These are phyloP conservation scores for Candida maltosa DNA, from an alignment of 805 yeast species.

Conservation along the genomic window DNA sequence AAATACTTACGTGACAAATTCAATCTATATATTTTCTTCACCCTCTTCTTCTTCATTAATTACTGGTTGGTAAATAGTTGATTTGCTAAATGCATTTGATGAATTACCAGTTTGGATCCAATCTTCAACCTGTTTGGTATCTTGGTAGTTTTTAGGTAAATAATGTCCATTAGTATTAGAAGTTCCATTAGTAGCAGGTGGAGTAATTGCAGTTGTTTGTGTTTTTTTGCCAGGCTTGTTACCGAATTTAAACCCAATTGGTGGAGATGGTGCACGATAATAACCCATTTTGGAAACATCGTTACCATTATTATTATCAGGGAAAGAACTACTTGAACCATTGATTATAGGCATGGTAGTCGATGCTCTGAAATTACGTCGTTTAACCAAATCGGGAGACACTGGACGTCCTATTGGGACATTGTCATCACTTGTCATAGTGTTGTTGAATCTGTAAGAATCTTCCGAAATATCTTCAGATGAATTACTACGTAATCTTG, in stretches of 20 bases:
- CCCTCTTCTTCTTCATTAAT: slow-evolving; percentile 13
- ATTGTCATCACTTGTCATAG: not conserved
- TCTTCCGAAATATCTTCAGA: slow-evolving; percentile 23
- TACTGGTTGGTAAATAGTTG: slow-evolving; percentile 10
- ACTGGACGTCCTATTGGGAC: slow-evolving; percentile 3
- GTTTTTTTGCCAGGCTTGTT: not conserved
- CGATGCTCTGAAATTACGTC: not conserved
- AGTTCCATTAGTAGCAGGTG: not conserved
- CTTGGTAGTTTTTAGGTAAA: slow-evolving; percentile 7
- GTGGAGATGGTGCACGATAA: slow-evolving; percentile 9
- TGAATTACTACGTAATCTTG: slow-evolving; percentile 35
- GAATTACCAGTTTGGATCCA: slow-evolving; percentile 6
- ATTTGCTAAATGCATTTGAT: not conserved
- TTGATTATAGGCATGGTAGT: not conserved
- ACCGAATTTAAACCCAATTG: slow-evolving; percentile 7
- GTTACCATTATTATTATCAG: not conserved
- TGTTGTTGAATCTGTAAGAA: no score
- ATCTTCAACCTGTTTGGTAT: slow-evolving; percentile 8
- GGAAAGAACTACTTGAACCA: not conserved
- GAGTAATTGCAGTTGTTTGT: not conserved
- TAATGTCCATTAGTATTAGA: not conserved
- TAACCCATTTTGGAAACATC: not conserved
- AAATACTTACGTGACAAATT: no score
- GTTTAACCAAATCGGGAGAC: slow-evolving; percentile 7
- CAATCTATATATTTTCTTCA: no score